phyloP scores from a whole-genome alignment of 1,139 yeast species.

The Debaryomyces fabryi region DNA sequence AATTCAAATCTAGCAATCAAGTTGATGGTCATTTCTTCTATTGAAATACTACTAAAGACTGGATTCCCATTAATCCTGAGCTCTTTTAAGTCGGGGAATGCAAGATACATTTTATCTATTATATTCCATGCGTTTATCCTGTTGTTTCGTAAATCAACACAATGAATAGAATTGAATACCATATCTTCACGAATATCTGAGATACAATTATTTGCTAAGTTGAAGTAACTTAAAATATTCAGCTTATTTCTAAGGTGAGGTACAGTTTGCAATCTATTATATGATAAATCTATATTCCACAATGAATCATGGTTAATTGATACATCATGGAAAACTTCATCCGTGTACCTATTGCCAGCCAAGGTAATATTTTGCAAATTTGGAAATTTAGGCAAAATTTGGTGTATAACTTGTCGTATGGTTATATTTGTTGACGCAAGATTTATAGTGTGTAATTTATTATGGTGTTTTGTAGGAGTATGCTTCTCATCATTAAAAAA shows the following conservation, averaged over 20 bases:
- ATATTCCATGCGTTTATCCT: slow-evolving; percentile 46
- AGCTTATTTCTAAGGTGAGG: slow-evolving; percentile 25
- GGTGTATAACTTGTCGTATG: slow-evolving; percentile 20
- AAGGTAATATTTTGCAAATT: slow-evolving; percentile 43
- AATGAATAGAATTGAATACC: not conserved
- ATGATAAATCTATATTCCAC: slow-evolving; percentile 44
- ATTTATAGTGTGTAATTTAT: slow-evolving; percentile 24
- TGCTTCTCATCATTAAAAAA: slow-evolving; percentile 31
- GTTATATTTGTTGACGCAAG: slow-evolving; percentile 36
- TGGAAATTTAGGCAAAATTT: slow-evolving; percentile 44
- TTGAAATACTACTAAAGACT: slow-evolving; percentile 34
- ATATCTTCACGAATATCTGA: not conserved
- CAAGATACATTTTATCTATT: slow-evolving; percentile 41
- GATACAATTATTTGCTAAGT: slow-evolving; percentile 33
- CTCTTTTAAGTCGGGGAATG: slow-evolving; percentile 41
- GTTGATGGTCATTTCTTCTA: slow-evolving; percentile 41
- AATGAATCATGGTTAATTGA: slow-evolving; percentile 19
- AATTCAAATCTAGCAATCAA: slow-evolving; percentile 54
- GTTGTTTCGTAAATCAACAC: slow-evolving; percentile 54
- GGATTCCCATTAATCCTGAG: slow-evolving; percentile 60
- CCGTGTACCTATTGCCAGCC: slow-evolving; percentile 48
- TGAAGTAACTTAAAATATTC: slow-evolving; percentile 15
- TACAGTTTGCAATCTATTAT: slow-evolving; percentile 37
- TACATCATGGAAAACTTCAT: slow-evolving; percentile 21
- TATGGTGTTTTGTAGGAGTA: slow-evolving; percentile 30